Conservation (phyloP, 352 stramenopile genomes). For the Phytophthora sp. region DNA sequence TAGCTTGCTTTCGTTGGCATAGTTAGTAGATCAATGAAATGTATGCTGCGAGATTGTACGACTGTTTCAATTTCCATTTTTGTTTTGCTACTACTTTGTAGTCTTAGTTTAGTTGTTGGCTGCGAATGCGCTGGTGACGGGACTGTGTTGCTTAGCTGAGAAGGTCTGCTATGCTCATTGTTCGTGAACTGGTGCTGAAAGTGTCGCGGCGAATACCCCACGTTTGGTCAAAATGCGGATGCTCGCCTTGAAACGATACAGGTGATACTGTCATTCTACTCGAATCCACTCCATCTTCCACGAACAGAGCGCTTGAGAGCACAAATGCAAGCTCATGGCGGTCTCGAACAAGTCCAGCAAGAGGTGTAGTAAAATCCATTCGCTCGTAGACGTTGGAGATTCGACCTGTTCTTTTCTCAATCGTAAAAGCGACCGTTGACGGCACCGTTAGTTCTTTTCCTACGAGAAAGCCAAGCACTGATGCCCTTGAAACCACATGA, state of each 20-base stretch:
- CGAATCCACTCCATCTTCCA: slow-evolving; percentile 3
- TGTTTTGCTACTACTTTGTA: too few species aligned
- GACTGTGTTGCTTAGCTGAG: too few species aligned
- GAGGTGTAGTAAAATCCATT: slow-evolving; percentile 10
- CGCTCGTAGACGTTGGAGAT: slow-evolving; percentile 7
- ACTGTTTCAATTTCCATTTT: too few species aligned
- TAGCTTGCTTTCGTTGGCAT: too few species aligned
- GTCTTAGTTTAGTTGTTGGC: too few species aligned
- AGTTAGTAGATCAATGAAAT: too few species aligned
- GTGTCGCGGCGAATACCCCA: neutral
- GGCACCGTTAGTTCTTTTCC: slow-evolving; percentile 2
- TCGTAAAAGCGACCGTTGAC: slow-evolving; percentile 10
- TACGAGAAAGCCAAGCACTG: slow-evolving; percentile 1
- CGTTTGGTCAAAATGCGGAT: neutral
- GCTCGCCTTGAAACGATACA: neutral
- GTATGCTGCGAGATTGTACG: too few species aligned
- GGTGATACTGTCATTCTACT: neutral
- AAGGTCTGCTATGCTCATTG: neutral
- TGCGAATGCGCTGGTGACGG: too few species aligned
- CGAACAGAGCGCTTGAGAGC: neutral
- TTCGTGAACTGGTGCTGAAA: neutral
- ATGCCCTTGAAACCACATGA: neutral
- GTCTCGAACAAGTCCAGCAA: slow-evolving; percentile 6
- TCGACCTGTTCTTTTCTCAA: slow-evolving; percentile 1
- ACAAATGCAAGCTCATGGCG: slow-evolving; percentile 12